Evolutionary conservation across 305 asterid species (phyloP), one percentile per base, ranked within the genome.

Genomic region (Fraxinus greggii): DNA sequence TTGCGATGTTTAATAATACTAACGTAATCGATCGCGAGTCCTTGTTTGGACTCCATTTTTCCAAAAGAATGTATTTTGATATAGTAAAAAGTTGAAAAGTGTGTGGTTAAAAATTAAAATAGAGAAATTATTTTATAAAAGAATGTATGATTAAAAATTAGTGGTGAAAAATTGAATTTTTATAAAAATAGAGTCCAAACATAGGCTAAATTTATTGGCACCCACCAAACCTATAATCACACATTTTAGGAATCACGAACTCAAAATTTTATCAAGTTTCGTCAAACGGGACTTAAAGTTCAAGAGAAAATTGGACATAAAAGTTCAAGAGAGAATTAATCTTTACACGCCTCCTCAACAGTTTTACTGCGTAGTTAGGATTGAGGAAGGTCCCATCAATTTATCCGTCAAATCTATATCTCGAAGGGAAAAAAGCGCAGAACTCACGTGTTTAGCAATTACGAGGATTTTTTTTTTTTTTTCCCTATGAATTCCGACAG

Each of bases 401-500:
- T 45, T 45, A 45, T 13, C 56, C 56, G 56, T 45, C 56, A 45
- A 45, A 45, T 45, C 56, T 45, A 45, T 4, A 17, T 17, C 61
- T 4, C 2, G 61, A 51, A 17, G 23, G 61, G 61, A 51, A 51
- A 51, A 51, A 51, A 51, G 23, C 61, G 61, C 61, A 51, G 61
- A 51, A 17, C 23, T 5, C 61, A 17, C 61, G 61, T 51, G 61
- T 51, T 51, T 4, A 51, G 21, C 24, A 32, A 72, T 5, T 33
- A 38, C 45, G 28, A n/a, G 7, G 15, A 6, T 8, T 40, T 40
- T 40, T 35, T 40, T 35, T 35, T 33, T 17, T 17, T 56, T 32
- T 35, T 4, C 0, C 21, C 76, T 9, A 90, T 88, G 94, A 84
- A 76, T 75, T 77, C 84, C 56, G 59, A 33, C 38, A 26, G 32